phyloP scores from a whole-genome alignment of 2,329 filamentous ascomycete species.

The Cytospora leucostoma region DNA sequence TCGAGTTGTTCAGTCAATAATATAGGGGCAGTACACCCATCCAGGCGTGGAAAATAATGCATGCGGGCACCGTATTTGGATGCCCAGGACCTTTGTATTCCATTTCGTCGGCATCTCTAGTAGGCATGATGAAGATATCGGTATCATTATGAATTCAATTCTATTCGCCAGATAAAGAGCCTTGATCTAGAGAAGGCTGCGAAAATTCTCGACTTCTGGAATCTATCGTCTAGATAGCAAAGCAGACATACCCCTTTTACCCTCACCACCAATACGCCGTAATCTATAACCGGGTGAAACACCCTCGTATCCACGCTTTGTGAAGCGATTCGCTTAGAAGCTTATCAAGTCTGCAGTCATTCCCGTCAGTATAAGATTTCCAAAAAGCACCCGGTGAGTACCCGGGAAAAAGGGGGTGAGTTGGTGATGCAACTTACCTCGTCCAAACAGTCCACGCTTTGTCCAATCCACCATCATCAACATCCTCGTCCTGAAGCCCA shows the following conservation, averaged over 20 bases:
- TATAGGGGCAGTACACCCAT: too few relatives aligned
- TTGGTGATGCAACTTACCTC: slow-evolving; percentile 64
- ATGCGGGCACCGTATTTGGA: too few relatives aligned
- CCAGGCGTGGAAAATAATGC: too few relatives aligned
- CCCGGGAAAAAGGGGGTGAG: background rate
- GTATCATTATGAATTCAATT: background rate
- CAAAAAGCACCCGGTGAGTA: background rate
- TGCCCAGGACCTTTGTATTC: background rate
- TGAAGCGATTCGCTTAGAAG: slow-evolving; percentile 32
- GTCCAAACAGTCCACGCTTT: slow-evolving; percentile 92
- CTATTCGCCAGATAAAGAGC: background rate
- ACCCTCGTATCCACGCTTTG: background rate
- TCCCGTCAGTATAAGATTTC: slow-evolving; percentile 16
- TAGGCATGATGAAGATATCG: background rate
- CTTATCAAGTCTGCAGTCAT: slow-evolving; percentile 39
- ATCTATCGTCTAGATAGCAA: background rate
- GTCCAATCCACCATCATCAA: slow-evolving; percentile 97
- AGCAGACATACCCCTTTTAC: slow-evolving; percentile 5
- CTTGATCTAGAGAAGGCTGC: background rate
- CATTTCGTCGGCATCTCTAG: background rate
- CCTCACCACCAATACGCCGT: slow-evolving; percentile 16
- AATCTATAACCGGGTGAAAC: slow-evolving; percentile 4
- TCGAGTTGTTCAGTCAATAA: too few relatives aligned
- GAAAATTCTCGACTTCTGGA: background rate
- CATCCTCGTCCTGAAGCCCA: slow-evolving; percentile 85